phyloP scores from a whole-genome alignment of 306 rosid species.

The Cucurbita pepo region DNA sequence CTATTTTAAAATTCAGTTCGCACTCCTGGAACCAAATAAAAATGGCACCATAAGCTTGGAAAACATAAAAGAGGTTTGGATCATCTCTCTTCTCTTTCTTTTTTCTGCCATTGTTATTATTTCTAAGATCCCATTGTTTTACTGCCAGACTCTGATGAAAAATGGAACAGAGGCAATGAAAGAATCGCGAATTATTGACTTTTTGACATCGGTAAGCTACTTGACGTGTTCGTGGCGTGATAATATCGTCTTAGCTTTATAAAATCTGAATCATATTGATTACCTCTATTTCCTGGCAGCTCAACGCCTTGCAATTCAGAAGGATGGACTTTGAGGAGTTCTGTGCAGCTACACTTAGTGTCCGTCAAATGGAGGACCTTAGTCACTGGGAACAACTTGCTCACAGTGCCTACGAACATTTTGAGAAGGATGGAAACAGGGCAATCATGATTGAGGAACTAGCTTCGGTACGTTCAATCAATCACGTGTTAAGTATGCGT shows the following conservation, averaged over 20 bases:
- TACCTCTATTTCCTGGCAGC: conserved; percentile 32
- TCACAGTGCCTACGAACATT: conserved; percentile 61
- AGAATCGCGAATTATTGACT: conserved; percentile 62
- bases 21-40: conserved; percentile 65
- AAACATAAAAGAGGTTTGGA: conserved; percentile 67
- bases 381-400: conserved; percentile 86
- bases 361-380: conserved; percentile 75
- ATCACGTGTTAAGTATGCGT: neutral
- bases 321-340: conserved; percentile 90
- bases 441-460: conserved; percentile 79
- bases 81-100: conserved; percentile 11
- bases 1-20: conserved; percentile 62
- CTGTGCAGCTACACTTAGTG: conserved; percentile 68
- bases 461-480: conserved; percentile 65
- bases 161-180: conserved; percentile 86
- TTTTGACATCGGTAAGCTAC: conserved; percentile 50
- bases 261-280: neutral
- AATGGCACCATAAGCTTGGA: conserved; percentile 64
- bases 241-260: neutral
- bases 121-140: conserved; percentile 12
- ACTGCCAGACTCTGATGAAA: conserved; percentile 59
- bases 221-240: neutral
- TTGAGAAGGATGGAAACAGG: conserved; percentile 75
- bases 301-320: conserved; percentile 69
- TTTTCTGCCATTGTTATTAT: conserved; percentile 5